Base-by-base conservation (phyloP, 108 stramenopile species). In the Mayamaea pseudoterrestris region DNA sequence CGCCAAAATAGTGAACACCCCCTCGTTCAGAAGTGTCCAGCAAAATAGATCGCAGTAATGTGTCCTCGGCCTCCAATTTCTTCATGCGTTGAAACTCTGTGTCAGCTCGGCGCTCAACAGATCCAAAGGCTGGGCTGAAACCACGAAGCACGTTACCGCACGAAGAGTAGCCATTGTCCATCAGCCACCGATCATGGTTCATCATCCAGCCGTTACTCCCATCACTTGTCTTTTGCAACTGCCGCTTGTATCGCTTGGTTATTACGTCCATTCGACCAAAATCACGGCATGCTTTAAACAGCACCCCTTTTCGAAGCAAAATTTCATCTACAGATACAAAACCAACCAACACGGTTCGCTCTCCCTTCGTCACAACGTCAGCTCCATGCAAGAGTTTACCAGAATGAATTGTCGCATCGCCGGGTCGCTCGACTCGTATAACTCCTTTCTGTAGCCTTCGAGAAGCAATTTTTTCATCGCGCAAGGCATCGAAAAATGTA, bases 191-290 rank as follows among this genome's bases (percentile, higher is more conserved):
- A 18, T 30, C 29, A 61, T 74, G 61, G 7, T 59, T 65, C 20
- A 75, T 30, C 20, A 45, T 52, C 75, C 81, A 76, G n/a, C 61
- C 50, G 11, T 55, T 41, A 31, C 34, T 55, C 24, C 32, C 41
- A 13, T 27, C 43, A 16, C 21, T 27, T 28, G 12, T 47, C 37
- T 47, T 67, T 32, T 27, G 21, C 8, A 14, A 9, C 31, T 60
- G 62, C n/a, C 68, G 47, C 24, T 45, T 8, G 17, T 36, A 25
- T 8, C 78, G 82, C 35, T 37, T 46, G 12, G 17, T 31, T 2
- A 74, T 67, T 7, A 80, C 78, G 58, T 85, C 83, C 68, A 77
- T 78, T 24, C 83, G 50, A 25, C 83, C 83, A 55, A 57, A 85
- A 30, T 80, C 76, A 30, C 57, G 69, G 26, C 74, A 66, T 0